Evolutionary conservation across 441 rosid genomes (phyloP).

Genomic region (Jatropha podagrica): DNA sequence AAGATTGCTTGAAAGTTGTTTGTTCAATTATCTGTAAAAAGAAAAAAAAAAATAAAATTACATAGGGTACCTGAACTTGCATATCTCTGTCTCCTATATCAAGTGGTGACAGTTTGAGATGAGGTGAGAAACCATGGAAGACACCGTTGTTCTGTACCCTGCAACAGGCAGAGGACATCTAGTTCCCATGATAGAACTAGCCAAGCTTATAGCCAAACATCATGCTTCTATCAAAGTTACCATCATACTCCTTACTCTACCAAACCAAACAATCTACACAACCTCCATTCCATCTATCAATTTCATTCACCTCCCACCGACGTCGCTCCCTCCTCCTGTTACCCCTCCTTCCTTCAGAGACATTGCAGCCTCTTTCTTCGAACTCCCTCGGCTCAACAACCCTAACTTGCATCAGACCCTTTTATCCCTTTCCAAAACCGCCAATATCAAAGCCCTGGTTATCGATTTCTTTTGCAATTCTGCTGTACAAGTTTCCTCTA

Average conservation of each 20-base stretch:
- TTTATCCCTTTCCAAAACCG: slow-evolving; percentile 14
- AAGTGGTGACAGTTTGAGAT: neutral
- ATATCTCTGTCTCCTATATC: too few relatives aligned
- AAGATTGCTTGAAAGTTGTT: too few relatives aligned
- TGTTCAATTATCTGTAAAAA: too few relatives aligned
- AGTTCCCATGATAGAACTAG: slow-evolving; percentile 12
- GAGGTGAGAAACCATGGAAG: slow-evolving; percentile 2
- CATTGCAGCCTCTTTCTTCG: slow-evolving; percentile 4
- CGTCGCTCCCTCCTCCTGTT: slow-evolving; percentile 9
- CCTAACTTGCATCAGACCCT: slow-evolving; percentile 28
- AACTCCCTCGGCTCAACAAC: slow-evolving; percentile 27
- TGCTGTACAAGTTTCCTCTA: slow-evolving; percentile 23
- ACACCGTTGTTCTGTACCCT: slow-evolving; percentile 7
- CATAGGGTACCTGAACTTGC: too few relatives aligned
- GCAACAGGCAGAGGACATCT: neutral
- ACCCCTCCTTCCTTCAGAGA: slow-evolving; percentile 8
- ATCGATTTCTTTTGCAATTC: slow-evolving; percentile 38
- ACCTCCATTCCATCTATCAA: slow-evolving; percentile 19
- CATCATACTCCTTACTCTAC: slow-evolving; percentile 18
- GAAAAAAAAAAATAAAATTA: too few relatives aligned
- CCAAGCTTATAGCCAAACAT: slow-evolving; percentile 11
- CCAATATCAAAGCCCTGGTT: slow-evolving; percentile 28
- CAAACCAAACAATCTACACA: slow-evolving; percentile 8
- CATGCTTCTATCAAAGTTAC: slow-evolving; percentile 25
- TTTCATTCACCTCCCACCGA: slow-evolving; percentile 22